Evolutionary conservation across 345 rosid species (phyloP), one percentile per base, ranked within the genome.

Genomic region (Trapa bicornis): DNA sequence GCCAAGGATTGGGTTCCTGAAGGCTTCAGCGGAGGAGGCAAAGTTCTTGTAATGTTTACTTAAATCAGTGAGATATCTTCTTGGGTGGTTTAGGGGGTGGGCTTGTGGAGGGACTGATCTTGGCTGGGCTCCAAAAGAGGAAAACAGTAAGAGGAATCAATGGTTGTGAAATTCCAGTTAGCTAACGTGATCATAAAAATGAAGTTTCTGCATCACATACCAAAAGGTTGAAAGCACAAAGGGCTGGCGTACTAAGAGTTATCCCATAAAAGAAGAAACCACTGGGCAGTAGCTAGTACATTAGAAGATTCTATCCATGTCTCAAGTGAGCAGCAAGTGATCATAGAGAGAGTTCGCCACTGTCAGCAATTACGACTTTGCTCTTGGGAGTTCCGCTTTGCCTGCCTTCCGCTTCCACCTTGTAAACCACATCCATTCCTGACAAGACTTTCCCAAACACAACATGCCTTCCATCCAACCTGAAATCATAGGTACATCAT

Each of bases 381-480:
- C 90, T 85, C 80, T 93, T 93, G 0, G 98, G 96, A 52, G 88
- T 81, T 64, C 96, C 96, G 7, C 73, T 79, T 69, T 94, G 99
- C 53, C 2, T 80, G 29, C 99, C 99, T 76, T 94, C 93, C 3
- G 97, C 97, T 80, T 94, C 99, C 1, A 91, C 38, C 79, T 91
- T 91, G 83, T 85, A 89, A 3, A 91, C 88, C 4, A 91, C 96
- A 69, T 94, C 97, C 99, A 94, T 91, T 41, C 99, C 99, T 4
- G 91, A 87, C 16, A 91, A n/a, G 68, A 91, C 99, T 81, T 91
- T 86, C 9, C 99, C 99, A 47, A 94, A 91, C 61, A 94, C 97
- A 16, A 94, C 97, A 61, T 94, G 96, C 69, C 67, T 87, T 53
- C 99, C 97, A 72, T 91, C 97, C 84, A 94, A 82, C 98, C 98